phyloP scores from a whole-genome alignment of 1,284 basidiomycete species.

The Malassezia arunalokei region DNA sequence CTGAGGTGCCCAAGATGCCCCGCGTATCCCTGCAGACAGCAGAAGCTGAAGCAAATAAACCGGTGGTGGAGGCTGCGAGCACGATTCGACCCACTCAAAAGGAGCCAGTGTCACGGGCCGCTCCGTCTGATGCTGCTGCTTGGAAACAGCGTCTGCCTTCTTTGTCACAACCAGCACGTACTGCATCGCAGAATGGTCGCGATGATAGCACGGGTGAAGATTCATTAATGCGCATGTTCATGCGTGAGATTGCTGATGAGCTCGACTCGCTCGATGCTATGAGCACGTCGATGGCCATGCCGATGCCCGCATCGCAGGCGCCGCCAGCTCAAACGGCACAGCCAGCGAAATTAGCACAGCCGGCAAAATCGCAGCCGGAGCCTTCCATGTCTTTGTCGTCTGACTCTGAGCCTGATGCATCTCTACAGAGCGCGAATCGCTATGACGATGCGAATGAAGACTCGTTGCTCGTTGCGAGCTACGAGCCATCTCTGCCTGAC shows the following conservation, averaged over 20 bases:
- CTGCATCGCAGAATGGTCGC: neutral
- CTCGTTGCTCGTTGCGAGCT: conserved; percentile 37
- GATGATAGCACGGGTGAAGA: conserved; percentile 45
- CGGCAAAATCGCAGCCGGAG: neutral
- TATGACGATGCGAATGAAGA: conserved; percentile 54
- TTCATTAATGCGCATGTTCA: conserved; percentile 62
- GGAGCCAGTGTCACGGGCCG: neutral
- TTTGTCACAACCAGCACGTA: neutral
- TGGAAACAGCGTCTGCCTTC: conserved; percentile 13
- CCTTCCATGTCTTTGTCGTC: neutral
- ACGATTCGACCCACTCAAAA: neutral
- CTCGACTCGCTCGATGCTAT: conserved; percentile 54
- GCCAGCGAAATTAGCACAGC: neutral
- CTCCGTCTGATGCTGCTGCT: neutral
- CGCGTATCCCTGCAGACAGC: neutral
- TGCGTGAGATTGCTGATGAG: conserved; percentile 67
- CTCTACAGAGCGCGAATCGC: neutral
- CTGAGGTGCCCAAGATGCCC: neutral
- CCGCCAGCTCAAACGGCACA: neutral
- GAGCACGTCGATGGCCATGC: neutral
- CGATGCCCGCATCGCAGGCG: neutral
- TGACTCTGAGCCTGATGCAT: neutral
- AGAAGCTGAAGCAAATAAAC: neutral
- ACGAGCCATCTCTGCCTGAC: conserved; percentile 8
- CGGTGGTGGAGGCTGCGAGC: neutral